A percentile compares a stretch with the other conserved stretches of the same genome.
These are phyloP conservation scores for Pichia sp. DNA, from an alignment of 1,139 yeast genomes.

Conservation along the genomic window DNA sequence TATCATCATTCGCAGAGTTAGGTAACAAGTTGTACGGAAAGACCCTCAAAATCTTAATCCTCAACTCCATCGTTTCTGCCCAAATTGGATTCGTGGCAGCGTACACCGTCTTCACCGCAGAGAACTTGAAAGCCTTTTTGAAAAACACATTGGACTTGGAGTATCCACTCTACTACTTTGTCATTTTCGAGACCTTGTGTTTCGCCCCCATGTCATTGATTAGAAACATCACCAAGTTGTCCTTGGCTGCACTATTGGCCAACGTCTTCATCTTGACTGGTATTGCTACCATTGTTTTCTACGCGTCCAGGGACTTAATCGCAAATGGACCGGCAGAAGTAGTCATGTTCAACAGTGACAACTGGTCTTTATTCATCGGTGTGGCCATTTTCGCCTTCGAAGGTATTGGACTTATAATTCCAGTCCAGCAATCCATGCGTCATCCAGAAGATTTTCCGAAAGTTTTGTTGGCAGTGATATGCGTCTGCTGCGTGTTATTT, in stretches of 20 bases:
- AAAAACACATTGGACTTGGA: conserved; percentile 42
- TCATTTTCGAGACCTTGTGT: conserved; percentile 51
- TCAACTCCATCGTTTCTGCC: conserved; percentile 59
- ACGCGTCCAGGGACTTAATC: conserved; percentile 44
- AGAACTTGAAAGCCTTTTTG: conserved; percentile 58
- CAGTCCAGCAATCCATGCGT: conserved; percentile 73
- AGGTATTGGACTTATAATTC: conserved; percentile 74
- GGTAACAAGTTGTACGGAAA: conserved; percentile 61
- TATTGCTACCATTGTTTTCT: conserved; percentile 56
- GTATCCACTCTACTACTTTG: conserved; percentile 38
- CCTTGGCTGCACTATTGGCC: conserved; percentile 63
- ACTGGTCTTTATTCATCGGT: conserved; percentile 73
- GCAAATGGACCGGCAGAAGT: conserved; percentile 47
- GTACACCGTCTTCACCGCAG: conserved; percentile 70
- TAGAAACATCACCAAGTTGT: conserved; percentile 66
- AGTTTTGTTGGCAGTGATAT: conserved; percentile 57
- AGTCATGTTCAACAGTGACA: conserved; percentile 47
- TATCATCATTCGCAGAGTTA: conserved; percentile 73
- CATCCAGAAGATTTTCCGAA: conserved; percentile 66
- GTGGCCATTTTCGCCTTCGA: conserved; percentile 80
- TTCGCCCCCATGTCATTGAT: conserved; percentile 67
- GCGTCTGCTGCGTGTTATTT: conserved; percentile 56
- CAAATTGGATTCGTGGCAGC: conserved; percentile 80
- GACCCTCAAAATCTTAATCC: conserved; percentile 53
- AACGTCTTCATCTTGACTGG: conserved; percentile 64